Evolutionary conservation across 306 rosid species (phyloP).

Genomic region (Potentilla sterilis): DNA sequence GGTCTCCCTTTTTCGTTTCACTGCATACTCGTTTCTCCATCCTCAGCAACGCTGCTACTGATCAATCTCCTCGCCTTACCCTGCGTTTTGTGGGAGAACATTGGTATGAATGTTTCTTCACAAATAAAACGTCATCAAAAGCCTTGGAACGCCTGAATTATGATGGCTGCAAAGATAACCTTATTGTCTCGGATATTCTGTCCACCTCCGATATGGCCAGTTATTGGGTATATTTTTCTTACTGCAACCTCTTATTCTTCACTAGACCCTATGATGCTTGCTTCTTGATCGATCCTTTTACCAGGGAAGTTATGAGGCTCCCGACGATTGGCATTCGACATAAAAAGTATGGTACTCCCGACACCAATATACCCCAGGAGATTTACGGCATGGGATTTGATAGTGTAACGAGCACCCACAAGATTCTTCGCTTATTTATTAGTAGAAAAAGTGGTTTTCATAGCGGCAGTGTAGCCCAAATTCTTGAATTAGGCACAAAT

Average conservation of each 20-base stretch:
- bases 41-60: background rate
- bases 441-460: too few relatives aligned
- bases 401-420: background rate
- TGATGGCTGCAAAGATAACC: background rate
- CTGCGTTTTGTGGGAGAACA: background rate
- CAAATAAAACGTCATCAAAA: too few relatives aligned
- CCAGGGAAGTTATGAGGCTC: background rate
- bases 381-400: background rate
- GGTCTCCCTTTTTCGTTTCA: background rate
- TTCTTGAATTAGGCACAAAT: background rate
- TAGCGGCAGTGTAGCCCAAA: background rate
- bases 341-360: background rate
- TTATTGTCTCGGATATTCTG: background rate
- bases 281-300: constrained; percentile 1
- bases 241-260: background rate
- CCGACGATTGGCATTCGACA: background rate
- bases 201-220: too few relatives aligned
- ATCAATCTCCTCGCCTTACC: background rate
- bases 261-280: background rate
- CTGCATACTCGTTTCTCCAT: background rate
- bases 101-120: too few relatives aligned
- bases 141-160: background rate
- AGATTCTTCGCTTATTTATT: background rate
- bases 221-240: background rate
- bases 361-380: background rate